Evolutionary conservation across 176 grass and related monocot genomes (phyloP).

Genomic region (Dendrocalamus sinicus): DNA sequence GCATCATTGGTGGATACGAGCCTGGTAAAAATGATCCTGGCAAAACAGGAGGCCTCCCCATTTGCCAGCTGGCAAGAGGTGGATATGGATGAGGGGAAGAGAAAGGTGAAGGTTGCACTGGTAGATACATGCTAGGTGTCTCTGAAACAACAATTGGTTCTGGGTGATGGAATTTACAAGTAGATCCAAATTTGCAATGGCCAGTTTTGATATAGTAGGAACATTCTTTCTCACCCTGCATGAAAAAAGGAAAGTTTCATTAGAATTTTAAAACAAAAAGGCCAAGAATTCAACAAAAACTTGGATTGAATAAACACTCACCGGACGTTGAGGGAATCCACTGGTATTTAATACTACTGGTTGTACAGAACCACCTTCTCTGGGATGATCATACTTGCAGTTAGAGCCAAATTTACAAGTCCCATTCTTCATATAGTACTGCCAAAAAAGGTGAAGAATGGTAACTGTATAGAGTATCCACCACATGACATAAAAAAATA

Average conservation of each 20-base stretch:
- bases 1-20: constrained; percentile 73
- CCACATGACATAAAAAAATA: constrained; percentile 8
- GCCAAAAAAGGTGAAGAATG: constrained; percentile 10
- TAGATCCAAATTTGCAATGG: constrained; percentile 81
- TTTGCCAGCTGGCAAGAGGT: constrained; percentile 66
- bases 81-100: constrained; percentile 68
- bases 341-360: constrained; percentile 63
- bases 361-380: constrained; percentile 51
- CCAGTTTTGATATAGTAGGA: constrained; percentile 92
- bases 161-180: constrained; percentile 91
- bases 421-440: constrained; percentile 92
- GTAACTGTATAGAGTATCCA: neutral
- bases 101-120: constrained; percentile 54
- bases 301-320: constrained; percentile 46
- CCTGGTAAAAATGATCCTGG: constrained; percentile 62
- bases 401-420: constrained; percentile 82
- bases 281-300: constrained; percentile 7
- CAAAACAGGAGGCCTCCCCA: constrained; percentile 71
- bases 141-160: constrained; percentile 47
- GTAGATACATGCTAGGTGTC: constrained; percentile 59
- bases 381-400: constrained; percentile 93
- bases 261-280: constrained; percentile 21
- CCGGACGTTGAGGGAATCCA: constrained; percentile 74
- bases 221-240: constrained; percentile 93
- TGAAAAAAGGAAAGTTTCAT: constrained; percentile 29